Conservation (phyloP, 1,139 yeast species). For the Dujonia santamariae region DNA sequence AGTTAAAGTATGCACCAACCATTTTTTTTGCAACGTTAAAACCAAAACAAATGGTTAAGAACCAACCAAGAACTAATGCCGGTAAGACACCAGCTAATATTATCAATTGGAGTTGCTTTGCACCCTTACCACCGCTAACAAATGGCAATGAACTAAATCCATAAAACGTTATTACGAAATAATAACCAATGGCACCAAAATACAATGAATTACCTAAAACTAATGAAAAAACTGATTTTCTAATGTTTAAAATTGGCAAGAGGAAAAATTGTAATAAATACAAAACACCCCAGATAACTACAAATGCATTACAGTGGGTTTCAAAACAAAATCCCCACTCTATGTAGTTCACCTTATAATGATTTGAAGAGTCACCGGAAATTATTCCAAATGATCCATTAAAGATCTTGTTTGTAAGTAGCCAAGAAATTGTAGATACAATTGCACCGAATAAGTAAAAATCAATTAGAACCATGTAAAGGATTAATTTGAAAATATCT, state of each 20-base stretch:
- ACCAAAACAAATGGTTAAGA: constrained; percentile 57
- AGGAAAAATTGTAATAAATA: constrained; percentile 76
- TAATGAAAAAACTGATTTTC: constrained; percentile 58
- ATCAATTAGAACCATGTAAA: constrained; percentile 84
- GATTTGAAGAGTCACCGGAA: constrained; percentile 16
- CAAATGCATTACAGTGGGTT: constrained; percentile 84
- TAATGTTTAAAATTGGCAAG: constrained; percentile 65
- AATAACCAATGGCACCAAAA: constrained; percentile 68
- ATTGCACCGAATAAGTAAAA: constrained; percentile 69
- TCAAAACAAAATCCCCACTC: constrained; percentile 97
- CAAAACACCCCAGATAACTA: constrained; percentile 74
- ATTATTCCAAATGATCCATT: constrained; percentile 37
- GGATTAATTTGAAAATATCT: constrained; percentile 60
- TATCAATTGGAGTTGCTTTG: constrained; percentile 33
- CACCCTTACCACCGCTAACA: constrained; percentile 57
- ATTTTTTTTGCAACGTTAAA: constrained; percentile 69
- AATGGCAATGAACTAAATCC: constrained; percentile 87
- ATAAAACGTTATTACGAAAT: constrained; percentile 76
- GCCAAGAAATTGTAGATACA: constrained; percentile 73
- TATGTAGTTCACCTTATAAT: constrained; percentile 49
- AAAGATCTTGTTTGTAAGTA: constrained; percentile 63
- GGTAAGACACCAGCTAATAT: constrained; percentile 49
- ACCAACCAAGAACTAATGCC: constrained; percentile 52
- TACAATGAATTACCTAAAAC: constrained; percentile 78
- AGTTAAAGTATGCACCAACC: constrained; percentile 64